Base-by-base conservation (phyloP, 1,284 basidiomycete species). In the Volvariella surrecta region DNA sequence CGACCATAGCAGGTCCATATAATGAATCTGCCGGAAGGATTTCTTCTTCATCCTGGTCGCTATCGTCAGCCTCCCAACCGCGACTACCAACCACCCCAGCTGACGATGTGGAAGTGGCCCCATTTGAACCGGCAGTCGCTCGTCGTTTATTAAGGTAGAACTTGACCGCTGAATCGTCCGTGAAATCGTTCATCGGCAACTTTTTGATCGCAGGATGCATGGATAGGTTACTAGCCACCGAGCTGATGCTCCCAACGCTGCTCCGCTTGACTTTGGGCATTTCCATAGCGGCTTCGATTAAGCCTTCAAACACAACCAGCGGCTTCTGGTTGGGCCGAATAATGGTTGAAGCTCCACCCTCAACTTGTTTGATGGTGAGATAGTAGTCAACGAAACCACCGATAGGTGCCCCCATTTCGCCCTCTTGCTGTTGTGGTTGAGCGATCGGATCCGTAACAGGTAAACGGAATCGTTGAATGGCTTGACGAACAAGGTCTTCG, bases 141-240 rank as follows among this genome's bases (percentile, higher is more conserved):
- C n/a, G 34, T 19, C 66, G 66, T 41, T 79, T 71, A 57, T 95
- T 91, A 50, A 99, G 64, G 64, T 95, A 98, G 60, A 98, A 89
- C 63, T 97, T 98, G 63, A 98, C 94, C 0, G 86, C 83, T 8
- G 91, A 92, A 57, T 98, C 94, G 51, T 99, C 95, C 43, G 89
- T 90, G 58, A 94, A 99, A 60, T 98, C 95, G 53, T 92, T 95
- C 89, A 94, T 92, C 24, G 88, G 81, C 28, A 97, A 66, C 54
- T 89, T 88, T 53, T 82, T 83, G 62, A 97, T 98, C 13, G 94
- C 92, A 8, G 94, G 93, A 56, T 96, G 89, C 72, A 89, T 82
- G 6, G 86, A 90, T 20, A 98, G 69, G 54, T 95, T 94, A 56
- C 89, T 94, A 30, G 83, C 73, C 20, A 99, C 74, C 4, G 91